Percentiles rank a stretch among this genome's conserved stretches.
These are phyloP conservation scores for Amanita rubescens DNA, from an alignment of 768 basidiomycete species.

Conservation along the genomic window DNA sequence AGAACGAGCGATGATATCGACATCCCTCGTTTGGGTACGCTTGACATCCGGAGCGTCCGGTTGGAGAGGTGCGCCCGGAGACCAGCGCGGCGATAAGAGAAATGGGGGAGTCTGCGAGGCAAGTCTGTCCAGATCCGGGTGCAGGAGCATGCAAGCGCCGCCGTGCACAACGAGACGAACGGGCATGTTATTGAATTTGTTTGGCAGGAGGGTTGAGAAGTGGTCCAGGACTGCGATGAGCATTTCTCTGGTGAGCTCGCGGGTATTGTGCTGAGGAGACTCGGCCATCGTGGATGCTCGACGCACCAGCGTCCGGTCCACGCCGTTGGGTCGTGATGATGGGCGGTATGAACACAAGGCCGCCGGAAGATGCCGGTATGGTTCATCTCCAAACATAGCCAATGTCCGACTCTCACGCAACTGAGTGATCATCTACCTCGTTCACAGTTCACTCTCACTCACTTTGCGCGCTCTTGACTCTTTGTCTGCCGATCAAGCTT, in stretches of 20 bases:
- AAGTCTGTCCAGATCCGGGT: conserved; percentile 32
- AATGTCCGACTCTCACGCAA: too few relatives aligned
- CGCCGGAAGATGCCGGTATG: too few relatives aligned
- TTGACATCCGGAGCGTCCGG: conserved; percentile 22
- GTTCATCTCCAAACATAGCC: too few relatives aligned
- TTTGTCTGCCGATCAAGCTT: too few relatives aligned
- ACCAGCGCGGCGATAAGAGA: conserved; percentile 4
- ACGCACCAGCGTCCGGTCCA: too few relatives aligned
- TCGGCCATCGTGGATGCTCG: too few relatives aligned
- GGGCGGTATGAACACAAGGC: too few relatives aligned
- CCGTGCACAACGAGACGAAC: conserved; percentile 64
- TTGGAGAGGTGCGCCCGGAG: conserved; percentile 6
- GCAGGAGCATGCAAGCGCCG: conserved; percentile 69
- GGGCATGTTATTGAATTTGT: conserved; percentile 36
- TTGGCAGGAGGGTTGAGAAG: conserved; percentile 42
- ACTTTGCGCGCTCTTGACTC: too few relatives aligned
- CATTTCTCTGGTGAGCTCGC: conserved; percentile 31
- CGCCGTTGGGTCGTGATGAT: too few relatives aligned
- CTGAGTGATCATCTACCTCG: too few relatives aligned
- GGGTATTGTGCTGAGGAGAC: conserved; percentile 25
- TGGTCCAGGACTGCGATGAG: conserved; percentile 40
- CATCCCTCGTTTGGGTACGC: conserved; percentile 52
- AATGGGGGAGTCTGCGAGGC: conserved; percentile 20
- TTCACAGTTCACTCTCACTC: too few relatives aligned
- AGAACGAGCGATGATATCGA: conserved; percentile 60